Evolutionary conservation across 441 rosid species (phyloP).

Genomic region (Croton laevigatus): DNA sequence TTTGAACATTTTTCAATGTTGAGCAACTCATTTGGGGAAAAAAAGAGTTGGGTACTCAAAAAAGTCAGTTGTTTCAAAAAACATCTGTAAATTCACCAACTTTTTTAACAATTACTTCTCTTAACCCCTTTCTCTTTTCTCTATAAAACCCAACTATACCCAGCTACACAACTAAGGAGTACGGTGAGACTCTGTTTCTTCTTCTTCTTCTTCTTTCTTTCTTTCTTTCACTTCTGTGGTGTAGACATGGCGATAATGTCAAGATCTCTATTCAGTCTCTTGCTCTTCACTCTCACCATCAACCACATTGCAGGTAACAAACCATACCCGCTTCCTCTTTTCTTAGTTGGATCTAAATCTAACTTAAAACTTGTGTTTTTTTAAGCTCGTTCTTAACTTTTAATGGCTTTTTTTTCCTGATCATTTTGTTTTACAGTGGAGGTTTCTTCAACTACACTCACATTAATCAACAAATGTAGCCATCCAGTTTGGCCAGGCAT

Average conservation of each 20-base stretch:
- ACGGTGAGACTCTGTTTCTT: not conserved
- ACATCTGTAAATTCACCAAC: not conserved
- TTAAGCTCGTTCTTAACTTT: too few species aligned
- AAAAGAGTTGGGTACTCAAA: too few species aligned
- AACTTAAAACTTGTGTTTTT: not conserved
- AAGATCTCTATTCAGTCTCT: slow-evolving; percentile 30
- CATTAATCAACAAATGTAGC: slow-evolving; percentile 67
- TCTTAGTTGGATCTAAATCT: not conserved
- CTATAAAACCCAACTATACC: slow-evolving; percentile 27
- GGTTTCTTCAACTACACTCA: slow-evolving; percentile 52
- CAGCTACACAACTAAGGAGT: not conserved
- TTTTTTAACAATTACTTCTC: not conserved
- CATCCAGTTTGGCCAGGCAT: slow-evolving; percentile 96
- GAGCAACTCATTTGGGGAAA: too few species aligned
- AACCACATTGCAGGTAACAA: slow-evolving; percentile 46
- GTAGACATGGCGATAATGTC: slow-evolving; percentile 28
- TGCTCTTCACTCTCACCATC: slow-evolving; percentile 35
- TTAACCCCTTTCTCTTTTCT: not conserved
- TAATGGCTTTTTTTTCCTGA: not conserved
- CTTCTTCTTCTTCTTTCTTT: not conserved
- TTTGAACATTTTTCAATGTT: too few species aligned
- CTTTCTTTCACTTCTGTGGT: not conserved
- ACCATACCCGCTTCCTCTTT: not conserved
- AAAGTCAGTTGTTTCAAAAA: too few species aligned
- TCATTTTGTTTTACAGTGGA: slow-evolving; percentile 14